Percentiles rank a stretch among this genome's conserved stretches.
These are phyloP conservation scores for Biscogniauxia marginata DNA, from an alignment of 2,329 filamentous ascomycete species.

Conservation along the genomic window DNA sequence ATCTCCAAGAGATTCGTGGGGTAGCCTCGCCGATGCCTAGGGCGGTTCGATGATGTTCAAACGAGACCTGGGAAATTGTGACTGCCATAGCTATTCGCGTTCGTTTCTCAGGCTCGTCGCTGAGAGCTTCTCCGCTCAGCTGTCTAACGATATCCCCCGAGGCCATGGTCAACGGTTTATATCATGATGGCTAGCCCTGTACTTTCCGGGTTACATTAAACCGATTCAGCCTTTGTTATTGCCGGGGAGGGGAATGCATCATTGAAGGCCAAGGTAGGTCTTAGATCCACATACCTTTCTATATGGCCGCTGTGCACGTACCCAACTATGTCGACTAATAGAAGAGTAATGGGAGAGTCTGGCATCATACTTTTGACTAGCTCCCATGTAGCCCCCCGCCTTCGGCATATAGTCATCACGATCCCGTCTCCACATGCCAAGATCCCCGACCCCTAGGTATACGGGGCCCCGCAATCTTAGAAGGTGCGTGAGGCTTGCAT, in stretches of 20 bases:
- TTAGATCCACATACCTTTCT: not conserved
- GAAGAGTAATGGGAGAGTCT: not conserved
- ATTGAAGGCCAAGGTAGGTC: not conserved
- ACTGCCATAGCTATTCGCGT: constrained; percentile 32
- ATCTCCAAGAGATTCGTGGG: constrained; percentile 48
- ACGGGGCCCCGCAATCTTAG: not conserved
- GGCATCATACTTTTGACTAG: no score
- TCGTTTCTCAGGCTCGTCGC: not conserved
- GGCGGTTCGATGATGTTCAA: constrained; percentile 41
- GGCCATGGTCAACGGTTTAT: not conserved
- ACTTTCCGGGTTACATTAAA: not conserved
- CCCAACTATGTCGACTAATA: not conserved
- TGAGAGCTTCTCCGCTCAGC: not conserved
- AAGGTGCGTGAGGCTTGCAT: not conserved
- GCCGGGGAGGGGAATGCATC: not conserved
- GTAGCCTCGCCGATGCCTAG: constrained; percentile 43
- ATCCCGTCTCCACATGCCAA: not conserved
- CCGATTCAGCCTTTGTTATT: not conserved
- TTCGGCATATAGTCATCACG: not conserved
- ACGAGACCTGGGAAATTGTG: constrained; percentile 38
- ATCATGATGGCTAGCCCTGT: not conserved
- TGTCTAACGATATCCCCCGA: not conserved
- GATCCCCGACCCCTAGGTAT: not conserved
- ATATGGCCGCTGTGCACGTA: not conserved
- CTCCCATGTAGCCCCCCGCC: not conserved